Base-by-base conservation (phyloP, 2,329 filamentous ascomycete genomes). In the Xylariaceae sp. region DNA sequence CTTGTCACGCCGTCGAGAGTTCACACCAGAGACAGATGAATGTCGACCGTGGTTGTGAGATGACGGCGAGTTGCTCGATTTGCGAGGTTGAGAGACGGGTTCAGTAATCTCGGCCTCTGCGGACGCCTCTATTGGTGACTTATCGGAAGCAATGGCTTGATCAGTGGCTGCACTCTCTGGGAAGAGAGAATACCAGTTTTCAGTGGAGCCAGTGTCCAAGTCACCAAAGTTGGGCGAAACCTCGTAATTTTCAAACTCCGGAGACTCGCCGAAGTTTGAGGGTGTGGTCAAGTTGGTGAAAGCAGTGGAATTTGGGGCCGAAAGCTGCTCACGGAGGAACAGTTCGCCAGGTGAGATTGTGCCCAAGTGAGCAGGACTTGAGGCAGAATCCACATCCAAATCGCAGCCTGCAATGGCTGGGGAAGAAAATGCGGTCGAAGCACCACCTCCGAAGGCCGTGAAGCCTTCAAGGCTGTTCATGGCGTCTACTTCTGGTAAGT, bases 321-420 rank as follows among this genome's bases (percentile, higher is more conserved):
- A 95, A 66, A 84, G 83, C 55, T 80, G 77, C 65, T 88, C 83
- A 62, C 84, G 81, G 63, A 92, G 77, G 61, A 87, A 74, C 61
- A 95, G 77, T 66, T 96, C 90, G 71, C 88, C 86, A 18, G 91
- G 91, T 57, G 91, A 96, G 58, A 96, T 81, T 40, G 91, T 96
- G 64, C 80, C 81, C 67, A 83, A 67, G 68, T 83, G 80, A 67
- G 74, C 71, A 49, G 78, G 76, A 69, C 76, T 78, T 42, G 77
- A 73, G 37, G 72, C 72, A 62, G 66, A 67, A 60, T 73, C 76
- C 55, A 70, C 69, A 54, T 65, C 71, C 61, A 79, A 68, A 63
- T 84, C 81, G 70, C 81, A 81, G 47, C 74, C 72, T 44, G 74
- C 69, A 45, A 80, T 68, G 52, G 74, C 76, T 29, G 80, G 80